Conservation (phyloP, 768 basidiomycete species). For the Leccinum obscurum region DNA sequence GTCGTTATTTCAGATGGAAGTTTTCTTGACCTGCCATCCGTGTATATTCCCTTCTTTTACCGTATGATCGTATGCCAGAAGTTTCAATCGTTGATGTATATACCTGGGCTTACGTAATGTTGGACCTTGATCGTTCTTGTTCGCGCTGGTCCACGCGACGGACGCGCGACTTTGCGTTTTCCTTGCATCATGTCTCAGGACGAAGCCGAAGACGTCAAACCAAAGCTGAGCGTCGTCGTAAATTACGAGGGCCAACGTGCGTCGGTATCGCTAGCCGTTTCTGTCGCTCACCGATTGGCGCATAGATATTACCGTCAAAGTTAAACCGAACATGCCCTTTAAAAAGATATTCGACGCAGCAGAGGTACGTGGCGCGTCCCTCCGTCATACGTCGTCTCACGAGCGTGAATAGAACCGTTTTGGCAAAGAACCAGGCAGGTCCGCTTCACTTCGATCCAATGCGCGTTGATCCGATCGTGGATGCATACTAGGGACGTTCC, state of each 20-base stretch:
- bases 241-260: slow-evolving; percentile 55
- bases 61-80: neutral
- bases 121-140: neutral
- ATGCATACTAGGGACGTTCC: slow-evolving; percentile 52
- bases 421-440: slow-evolving; percentile 52
- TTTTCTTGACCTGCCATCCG: slow-evolving; percentile 47
- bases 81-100: slow-evolving; percentile 12
- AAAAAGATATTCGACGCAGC: slow-evolving; percentile 66
- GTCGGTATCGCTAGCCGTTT: slow-evolving; percentile 10
- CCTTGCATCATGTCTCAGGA: slow-evolving; percentile 28
- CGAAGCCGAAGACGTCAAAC: slow-evolving; percentile 57
- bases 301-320: slow-evolving; percentile 66
- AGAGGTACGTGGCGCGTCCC: slow-evolving; percentile 45
- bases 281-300: slow-evolving; percentile 1
- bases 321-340: slow-evolving; percentile 63
- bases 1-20: slow-evolving; percentile 49
- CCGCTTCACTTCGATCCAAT: neutral
- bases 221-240: slow-evolving; percentile 65
- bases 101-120: slow-evolving; percentile 30
- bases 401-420: slow-evolving; percentile 50
- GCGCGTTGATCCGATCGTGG: neutral
- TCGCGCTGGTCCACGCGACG: slow-evolving; percentile 21
- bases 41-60: neutral
- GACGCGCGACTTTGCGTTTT: slow-evolving; percentile 3
- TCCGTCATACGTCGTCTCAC: neutral